Percentiles rank a stretch among this genome's conserved stretches.
Conservation (phyloP, 2,329 filamentous ascomycete genomes). For the Aspergillus floridensis region DNA sequence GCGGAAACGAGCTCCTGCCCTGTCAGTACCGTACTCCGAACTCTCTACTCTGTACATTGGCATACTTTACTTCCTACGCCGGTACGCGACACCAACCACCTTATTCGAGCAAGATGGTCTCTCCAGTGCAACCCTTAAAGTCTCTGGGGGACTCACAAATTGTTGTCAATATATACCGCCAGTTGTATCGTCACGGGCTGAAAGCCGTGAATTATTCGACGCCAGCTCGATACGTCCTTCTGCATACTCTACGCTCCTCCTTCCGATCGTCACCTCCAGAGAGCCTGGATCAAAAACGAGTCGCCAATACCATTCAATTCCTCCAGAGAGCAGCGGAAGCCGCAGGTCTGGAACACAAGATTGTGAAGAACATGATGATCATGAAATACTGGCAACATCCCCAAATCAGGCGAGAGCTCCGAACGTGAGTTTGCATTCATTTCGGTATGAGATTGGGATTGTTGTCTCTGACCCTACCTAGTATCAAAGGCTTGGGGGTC, state of each 20-base stretch:
- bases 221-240: slow-evolving; percentile 55
- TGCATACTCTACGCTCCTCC: slow-evolving; percentile 42
- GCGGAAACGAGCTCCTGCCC: no score
- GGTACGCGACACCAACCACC: not conserved
- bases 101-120: slow-evolving; percentile 8
- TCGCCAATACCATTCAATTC: slow-evolving; percentile 48
- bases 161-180: slow-evolving; percentile 55
- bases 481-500: slow-evolving; percentile 30
- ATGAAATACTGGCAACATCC: slow-evolving; percentile 45
- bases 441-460: not conserved
- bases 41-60: not conserved
- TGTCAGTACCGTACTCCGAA: not conserved
- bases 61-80: not conserved
- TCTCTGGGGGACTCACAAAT: slow-evolving; percentile 22
- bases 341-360: slow-evolving; percentile 47
- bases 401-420: slow-evolving; percentile 28
- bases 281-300: slow-evolving; percentile 40
- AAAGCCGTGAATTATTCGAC: slow-evolving; percentile 57
- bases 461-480: slow-evolving; percentile 19
- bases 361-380: slow-evolving; percentile 46
- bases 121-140: slow-evolving; percentile 7
- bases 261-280: slow-evolving; percentile 39
- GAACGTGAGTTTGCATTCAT: slow-evolving; percentile 27
- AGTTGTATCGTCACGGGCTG: slow-evolving; percentile 54
- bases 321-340: slow-evolving; percentile 41